Conservation (phyloP, 257 asterid species). For the Ocimum tenuiflorum region DNA sequence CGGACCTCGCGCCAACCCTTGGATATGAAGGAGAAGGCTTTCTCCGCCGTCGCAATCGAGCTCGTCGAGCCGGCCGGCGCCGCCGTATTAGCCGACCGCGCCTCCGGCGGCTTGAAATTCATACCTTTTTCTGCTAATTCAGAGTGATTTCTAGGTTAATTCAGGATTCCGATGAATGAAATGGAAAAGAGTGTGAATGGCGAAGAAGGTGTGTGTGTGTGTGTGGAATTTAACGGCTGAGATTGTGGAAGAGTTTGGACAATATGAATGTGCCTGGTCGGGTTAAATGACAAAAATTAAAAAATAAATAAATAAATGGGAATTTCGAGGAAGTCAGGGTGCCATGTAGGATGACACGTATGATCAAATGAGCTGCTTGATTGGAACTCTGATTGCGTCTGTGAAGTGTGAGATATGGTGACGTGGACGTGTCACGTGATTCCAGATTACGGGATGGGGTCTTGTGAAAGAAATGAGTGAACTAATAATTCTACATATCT, state of each 20-base stretch:
- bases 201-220: not conserved
- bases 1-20: slow-evolving; percentile 98
- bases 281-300: not conserved
- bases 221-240: slow-evolving; percentile 30
- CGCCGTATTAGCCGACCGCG: slow-evolving; percentile 38
- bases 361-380: too few species aligned
- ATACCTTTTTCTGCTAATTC: slow-evolving; percentile 7
- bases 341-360: slow-evolving; percentile 33
- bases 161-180: slow-evolving; percentile 16
- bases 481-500: too few species aligned
- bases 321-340: slow-evolving; percentile 19
- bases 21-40: slow-evolving; percentile 83
- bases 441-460: slow-evolving; percentile 18
- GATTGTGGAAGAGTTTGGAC: slow-evolving; percentile 12
- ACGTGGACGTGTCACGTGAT: slow-evolving; percentile 26
- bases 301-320: not conserved
- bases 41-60: slow-evolving; percentile 65
- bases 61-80: slow-evolving; percentile 30
- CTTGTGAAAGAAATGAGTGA: not conserved
- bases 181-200: not conserved
- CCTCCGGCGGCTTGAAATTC: slow-evolving; percentile 61
- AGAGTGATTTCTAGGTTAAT: slow-evolving; percentile 4
- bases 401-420: not conserved
- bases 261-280: not conserved
- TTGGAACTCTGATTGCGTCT: not conserved